Evolutionary conservation across 78 protist species (phyloP).

Genomic region (Polysphondylium violaceum): DNA sequence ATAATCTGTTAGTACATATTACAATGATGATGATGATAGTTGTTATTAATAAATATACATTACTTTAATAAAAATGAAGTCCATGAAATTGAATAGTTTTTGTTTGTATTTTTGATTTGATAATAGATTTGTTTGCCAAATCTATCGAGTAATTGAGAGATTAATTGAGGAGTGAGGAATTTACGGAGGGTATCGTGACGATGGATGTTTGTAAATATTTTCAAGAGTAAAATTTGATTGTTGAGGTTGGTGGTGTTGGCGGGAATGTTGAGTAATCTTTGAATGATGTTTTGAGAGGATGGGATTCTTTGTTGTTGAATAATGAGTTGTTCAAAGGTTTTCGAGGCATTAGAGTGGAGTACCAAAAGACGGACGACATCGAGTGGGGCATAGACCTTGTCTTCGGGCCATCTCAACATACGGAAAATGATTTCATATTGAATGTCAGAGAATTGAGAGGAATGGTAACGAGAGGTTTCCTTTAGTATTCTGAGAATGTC

Average conservation of each 20-base stretch:
- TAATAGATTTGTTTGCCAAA: background rate
- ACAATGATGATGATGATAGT: background rate
- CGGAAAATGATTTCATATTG: conserved; percentile 34
- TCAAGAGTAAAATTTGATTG: conserved; percentile 3
- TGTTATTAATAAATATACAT: background rate
- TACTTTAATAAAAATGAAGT: conserved; percentile 70
- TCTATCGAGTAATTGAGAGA: background rate
- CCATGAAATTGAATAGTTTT: conserved; percentile 17
- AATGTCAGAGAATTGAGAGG: conserved; percentile 44
- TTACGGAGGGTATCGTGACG: conserved; percentile 29
- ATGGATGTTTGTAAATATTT: conserved; percentile 37
- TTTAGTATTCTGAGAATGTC: conserved; percentile 20
- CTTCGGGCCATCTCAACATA: conserved; percentile 48
- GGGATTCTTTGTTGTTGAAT: background rate
- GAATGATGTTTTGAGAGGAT: conserved; percentile 18
- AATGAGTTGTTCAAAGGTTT: conserved; percentile 22
- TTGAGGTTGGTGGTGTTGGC: background rate
- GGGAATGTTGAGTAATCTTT: background rate
- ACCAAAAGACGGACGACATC: conserved; percentile 50
- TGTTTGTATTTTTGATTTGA: background rate
- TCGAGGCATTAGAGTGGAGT: conserved; percentile 32
- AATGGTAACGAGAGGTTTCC: conserved; percentile 78
- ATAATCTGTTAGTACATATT: background rate
- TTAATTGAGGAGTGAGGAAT: background rate
- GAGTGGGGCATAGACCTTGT: background rate